Conservation (phyloP, 371 early-diverging fungal species). For the Thermomucor indicae-seudaticae region DNA sequence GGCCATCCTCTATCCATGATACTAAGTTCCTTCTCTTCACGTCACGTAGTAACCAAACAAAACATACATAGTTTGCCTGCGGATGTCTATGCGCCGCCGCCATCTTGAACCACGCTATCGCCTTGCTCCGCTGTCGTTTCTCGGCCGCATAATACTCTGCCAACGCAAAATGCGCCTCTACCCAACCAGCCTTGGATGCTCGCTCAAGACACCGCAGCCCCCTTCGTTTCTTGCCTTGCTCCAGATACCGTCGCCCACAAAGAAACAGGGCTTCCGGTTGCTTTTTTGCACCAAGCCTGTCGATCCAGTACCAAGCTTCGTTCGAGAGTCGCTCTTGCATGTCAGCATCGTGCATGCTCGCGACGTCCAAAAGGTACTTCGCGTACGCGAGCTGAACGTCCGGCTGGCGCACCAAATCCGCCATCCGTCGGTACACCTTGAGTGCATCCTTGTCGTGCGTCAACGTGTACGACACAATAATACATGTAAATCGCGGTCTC, state of each 20-base stretch:
- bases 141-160: conserved; percentile 45
- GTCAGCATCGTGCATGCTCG: not conserved
- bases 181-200: conserved; percentile 12
- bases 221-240: not conserved
- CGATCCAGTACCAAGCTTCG: conserved; percentile 76
- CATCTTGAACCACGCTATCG: conserved; percentile 70
- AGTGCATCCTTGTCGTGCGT: conserved; percentile 18
- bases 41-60: not conserved
- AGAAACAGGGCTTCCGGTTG: conserved; percentile 71
- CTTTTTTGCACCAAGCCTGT: conserved; percentile 54
- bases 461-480: conserved; percentile 19
- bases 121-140: conserved; percentile 57
- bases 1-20: conserved; percentile 35
- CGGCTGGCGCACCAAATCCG: conserved; percentile 65
- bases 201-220: conserved; percentile 10
- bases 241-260: conserved; percentile 61
- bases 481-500: no score
- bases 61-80: conserved; percentile 64
- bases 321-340: conserved; percentile 15
- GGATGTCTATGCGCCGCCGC: conserved; percentile 71
- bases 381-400: conserved; percentile 69
- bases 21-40: no score
- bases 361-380: conserved; percentile 61
- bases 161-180: conserved; percentile 2
- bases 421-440: conserved; percentile 70